Evolutionary conservation across 139 green algal genomes (phyloP).

Genomic region (Chlamydomonas asymmetrica): DNA sequence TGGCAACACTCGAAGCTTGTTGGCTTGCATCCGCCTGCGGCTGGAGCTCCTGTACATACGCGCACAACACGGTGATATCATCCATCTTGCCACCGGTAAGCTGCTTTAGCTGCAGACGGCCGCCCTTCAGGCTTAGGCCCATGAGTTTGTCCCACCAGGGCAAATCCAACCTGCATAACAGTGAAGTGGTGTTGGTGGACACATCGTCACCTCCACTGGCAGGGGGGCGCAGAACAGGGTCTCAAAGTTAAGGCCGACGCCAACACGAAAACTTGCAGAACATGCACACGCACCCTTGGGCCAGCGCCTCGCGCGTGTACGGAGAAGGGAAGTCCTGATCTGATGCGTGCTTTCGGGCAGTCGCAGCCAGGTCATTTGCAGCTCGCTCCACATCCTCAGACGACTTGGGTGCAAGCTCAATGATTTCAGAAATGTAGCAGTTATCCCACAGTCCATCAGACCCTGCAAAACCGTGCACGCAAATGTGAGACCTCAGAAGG

Average conservation of each 20-base stretch:
- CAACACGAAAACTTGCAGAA: too few relatives aligned
- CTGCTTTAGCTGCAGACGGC: slow-evolving; percentile 61
- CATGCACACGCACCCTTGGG: slow-evolving; percentile 55
- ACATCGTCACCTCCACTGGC: slow-evolving; percentile 27
- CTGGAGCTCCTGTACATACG: slow-evolving; percentile 48
- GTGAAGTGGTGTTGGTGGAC: background rate
- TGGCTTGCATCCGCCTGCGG: too few relatives aligned
- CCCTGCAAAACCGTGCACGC: slow-evolving; percentile 15
- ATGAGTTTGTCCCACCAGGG: slow-evolving; percentile 80
- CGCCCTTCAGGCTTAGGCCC: slow-evolving; percentile 51
- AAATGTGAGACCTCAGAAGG: background rate
- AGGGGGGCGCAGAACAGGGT: too few relatives aligned
- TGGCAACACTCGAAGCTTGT: too few relatives aligned
- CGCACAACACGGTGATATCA: slow-evolving; percentile 88
- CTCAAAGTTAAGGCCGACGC: too few relatives aligned
- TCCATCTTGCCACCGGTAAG: slow-evolving; percentile 79
- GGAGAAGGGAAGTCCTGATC: slow-evolving; percentile 72
- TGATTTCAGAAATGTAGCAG: slow-evolving; percentile 39
- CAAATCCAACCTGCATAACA: slow-evolving; percentile 63
- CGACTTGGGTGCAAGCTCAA: slow-evolving; percentile 36
- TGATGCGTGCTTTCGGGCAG: slow-evolving; percentile 42
- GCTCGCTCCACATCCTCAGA: slow-evolving; percentile 30
- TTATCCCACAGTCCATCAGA: slow-evolving; percentile 82
- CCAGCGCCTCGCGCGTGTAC: slow-evolving; percentile 71
- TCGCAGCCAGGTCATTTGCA: slow-evolving; percentile 31